Base-by-base conservation (phyloP, 129 eudicot species). In the Kitagawia praeruptora region DNA sequence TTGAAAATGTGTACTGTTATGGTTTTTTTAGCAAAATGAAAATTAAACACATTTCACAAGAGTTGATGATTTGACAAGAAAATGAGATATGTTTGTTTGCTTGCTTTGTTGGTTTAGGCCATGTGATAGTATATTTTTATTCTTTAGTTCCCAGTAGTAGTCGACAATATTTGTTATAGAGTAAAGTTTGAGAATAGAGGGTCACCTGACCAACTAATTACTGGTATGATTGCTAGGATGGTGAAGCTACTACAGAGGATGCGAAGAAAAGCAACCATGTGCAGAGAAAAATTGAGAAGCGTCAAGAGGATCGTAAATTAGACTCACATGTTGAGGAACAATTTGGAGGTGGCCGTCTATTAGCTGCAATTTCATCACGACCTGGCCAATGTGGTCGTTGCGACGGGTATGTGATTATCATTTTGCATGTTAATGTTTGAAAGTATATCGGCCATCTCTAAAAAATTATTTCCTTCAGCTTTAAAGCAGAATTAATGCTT, bases 381-480 rank as follows among this genome's bases (percentile, higher is more conserved):
- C 98, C 98, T 58, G 98, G 98, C 78, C 98, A 93, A 80, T 93
- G 92, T 77, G 96, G 98, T 71, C 96, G 98, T 77, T 91, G 92
- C 70, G 98, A 92, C 75, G 96, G 97, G 97, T 92, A 88, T 69
- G 85, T 54, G 25, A 45, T 51, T 25, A 54, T 77, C 27, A 0
- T 70, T 70, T 69, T 70, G 74, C 74, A 67, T 4, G 10, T 19
- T 2, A 0, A 37, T 37, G 10, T 70, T 39, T 39, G 41, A 38
- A 71, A 31, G 21, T 69, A 31, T 4, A 37, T 14, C 13, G 38
- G 41, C 21, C n/a, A 34, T 12, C 70, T 61, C 16, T 49, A 49
- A 4, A 49, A 49, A 61, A 61, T 27, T n/a, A 61, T n/a, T 61
- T 61, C 37, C 11, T 9, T 40, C 5, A 37, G 9, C n/a, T 37